A percentile compares a stretch with the other conserved stretches of the same genome.
Evolutionary conservation across 129 eudicot species (phyloP).

Genomic region (Lonicera japonica): DNA sequence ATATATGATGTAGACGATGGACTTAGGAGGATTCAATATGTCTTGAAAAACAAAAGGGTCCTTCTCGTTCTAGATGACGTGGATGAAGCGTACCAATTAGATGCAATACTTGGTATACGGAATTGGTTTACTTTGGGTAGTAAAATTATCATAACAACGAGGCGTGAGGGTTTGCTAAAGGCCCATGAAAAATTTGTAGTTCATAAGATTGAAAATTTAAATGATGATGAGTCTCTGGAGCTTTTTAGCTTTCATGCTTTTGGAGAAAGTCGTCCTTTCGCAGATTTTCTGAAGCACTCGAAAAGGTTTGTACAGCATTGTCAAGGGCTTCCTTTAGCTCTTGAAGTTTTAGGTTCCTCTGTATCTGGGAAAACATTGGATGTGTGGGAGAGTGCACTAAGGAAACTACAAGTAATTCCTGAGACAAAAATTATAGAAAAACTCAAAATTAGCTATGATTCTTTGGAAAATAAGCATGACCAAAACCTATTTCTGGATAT

Average conservation of each 20-base stretch:
- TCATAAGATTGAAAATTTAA: background rate
- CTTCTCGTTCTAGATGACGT: slow-evolving; percentile 7
- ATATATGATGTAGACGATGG: background rate
- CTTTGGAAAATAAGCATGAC: background rate
- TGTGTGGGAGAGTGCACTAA: background rate
- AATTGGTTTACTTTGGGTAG: background rate
- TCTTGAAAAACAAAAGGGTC: background rate
- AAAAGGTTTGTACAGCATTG: background rate
- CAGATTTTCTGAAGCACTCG: background rate
- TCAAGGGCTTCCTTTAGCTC: slow-evolving; percentile 4
- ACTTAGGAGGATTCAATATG: background rate
- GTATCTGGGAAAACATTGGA: background rate
- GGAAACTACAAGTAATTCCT: background rate
- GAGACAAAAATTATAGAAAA: background rate
- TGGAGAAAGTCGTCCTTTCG: background rate
- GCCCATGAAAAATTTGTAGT: background rate
- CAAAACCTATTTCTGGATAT: background rate
- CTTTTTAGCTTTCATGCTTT: slow-evolving; percentile 1
- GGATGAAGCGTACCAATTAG: background rate
- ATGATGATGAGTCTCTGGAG: background rate
- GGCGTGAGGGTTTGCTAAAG: background rate
- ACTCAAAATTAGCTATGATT: background rate
- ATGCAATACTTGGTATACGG: background rate
- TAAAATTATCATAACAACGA: slow-evolving; percentile 1
- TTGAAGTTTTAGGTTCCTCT: slow-evolving; percentile 8